Base-by-base conservation (phyloP, 495 filamentous ascomycete species). In the Immersiella caudata region DNA sequence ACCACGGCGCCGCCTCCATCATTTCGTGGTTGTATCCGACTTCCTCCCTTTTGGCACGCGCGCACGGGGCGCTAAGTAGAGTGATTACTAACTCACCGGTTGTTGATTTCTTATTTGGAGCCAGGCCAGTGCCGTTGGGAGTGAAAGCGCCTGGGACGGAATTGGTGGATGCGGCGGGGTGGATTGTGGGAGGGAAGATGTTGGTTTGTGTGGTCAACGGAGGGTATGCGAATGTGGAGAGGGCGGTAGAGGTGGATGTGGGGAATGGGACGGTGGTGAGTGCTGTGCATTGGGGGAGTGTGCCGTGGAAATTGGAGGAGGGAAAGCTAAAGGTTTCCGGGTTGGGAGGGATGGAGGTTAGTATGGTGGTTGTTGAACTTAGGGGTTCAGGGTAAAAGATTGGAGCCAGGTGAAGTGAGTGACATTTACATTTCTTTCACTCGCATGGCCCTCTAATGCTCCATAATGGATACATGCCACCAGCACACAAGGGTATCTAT, bases 1-100 rank as follows among this genome's bases (percentile, higher is more conserved):
- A 90, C 70, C 85, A 89, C 62, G 85, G 86, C 33, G 88, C 83
- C 0, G 86, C 86, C 69, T 88, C 78, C 1, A 70, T 81, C 11
- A 73, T 83, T 12, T 72, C 76, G 8, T 89, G 87, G 87, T 80
- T 81, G 14, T 89, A 80, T 75, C 87, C 86, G 0, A 79, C 79
- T 9, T 81, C 74, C 26, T 68, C 68, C 0, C 68, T 69, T 5
- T 61, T 88, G 18, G 83, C 79, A 52, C 71, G 66, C 6, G 80
- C 79, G 12, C 83, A 83, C 64, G 81, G 83, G 24, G 35, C 66
- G 51, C 74, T 87, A 76, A 80, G 81, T 16, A 74, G 63, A 51
- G 80, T 83, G 0, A 73, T 88, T 20, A 80, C 77, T 0, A 60
- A 58, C 1, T 21, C 67, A 8, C 74, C 76, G 3, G 79, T 84